Evolutionary conservation across 2,329 filamentous ascomycete species (phyloP).

Genomic region (Ceratocystiopsis brevicomis): DNA sequence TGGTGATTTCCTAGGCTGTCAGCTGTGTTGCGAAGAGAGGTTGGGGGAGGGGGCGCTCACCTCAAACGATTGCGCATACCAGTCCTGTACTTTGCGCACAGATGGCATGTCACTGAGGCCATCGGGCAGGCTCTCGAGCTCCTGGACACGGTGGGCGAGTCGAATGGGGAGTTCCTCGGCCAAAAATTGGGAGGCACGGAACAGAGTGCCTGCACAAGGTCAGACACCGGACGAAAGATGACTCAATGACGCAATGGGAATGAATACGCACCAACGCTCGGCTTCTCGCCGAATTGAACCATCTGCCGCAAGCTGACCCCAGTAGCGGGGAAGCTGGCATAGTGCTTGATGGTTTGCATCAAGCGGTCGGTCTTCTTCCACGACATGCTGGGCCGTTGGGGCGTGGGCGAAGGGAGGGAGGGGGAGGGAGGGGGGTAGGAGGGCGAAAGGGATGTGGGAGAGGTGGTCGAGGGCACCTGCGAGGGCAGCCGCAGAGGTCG

Average conservation of each 20-base stretch:
- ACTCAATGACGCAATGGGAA: not conserved
- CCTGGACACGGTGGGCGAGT: slow-evolving; percentile 86
- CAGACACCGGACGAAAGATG: not conserved
- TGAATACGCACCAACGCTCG: slow-evolving; percentile 53
- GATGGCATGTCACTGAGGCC: slow-evolving; percentile 96
- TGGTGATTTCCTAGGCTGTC: slow-evolving; percentile 65
- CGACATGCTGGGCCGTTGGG: slow-evolving; percentile 43
- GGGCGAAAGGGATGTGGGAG: not conserved
- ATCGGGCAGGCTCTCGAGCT: slow-evolving; percentile 81
- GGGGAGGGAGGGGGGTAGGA: not conserved
- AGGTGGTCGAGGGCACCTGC: not conserved
- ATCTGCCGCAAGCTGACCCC: slow-evolving; percentile 94
- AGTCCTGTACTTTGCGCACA: slow-evolving; percentile 84
- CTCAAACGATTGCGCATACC: slow-evolving; percentile 99
- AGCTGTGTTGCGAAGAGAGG: slow-evolving; percentile 7
- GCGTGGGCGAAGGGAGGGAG: not conserved
- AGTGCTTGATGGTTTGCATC: slow-evolving; percentile 95
- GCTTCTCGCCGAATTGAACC: slow-evolving; percentile 94
- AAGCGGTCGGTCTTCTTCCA: slow-evolving; percentile 81
- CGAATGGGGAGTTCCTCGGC: slow-evolving; percentile 96
- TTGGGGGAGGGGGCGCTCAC: slow-evolving; percentile 28
- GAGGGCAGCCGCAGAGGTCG: not conserved
- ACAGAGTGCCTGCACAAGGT: slow-evolving; percentile 55
- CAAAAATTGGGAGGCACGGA: slow-evolving; percentile 93
- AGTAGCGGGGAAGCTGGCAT: slow-evolving; percentile 90